A percentile compares a stretch with the other conserved stretches of the same genome.
Conservation (phyloP, 441 rosid species). For the Biscutella laevigata region DNA sequence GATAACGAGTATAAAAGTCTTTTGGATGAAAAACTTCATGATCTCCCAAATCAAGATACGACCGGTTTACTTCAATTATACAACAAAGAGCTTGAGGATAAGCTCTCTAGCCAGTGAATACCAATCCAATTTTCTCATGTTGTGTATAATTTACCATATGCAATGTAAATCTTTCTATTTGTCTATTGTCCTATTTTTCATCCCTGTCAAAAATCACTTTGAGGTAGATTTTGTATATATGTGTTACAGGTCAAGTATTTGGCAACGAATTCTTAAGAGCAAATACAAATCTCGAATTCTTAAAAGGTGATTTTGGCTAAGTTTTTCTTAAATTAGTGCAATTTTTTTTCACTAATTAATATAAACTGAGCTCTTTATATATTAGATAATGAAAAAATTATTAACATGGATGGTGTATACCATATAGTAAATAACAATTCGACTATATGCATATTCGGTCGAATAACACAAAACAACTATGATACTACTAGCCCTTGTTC, state of each 20-base stretch:
- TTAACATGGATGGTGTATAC: conserved; percentile 10
- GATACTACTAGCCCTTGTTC: conserved; percentile 25
- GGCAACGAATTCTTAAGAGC: no score
- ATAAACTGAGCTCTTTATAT: not conserved
- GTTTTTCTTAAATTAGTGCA: conserved; percentile 1
- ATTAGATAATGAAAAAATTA: not conserved
- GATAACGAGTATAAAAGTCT: conserved; percentile 52
- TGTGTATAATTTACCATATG: no score
- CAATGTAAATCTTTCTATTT: no score
- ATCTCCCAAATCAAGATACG: conserved; percentile 27
- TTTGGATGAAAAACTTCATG: conserved; percentile 57
- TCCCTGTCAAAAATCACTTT: no score
- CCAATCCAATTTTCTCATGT: conserved; percentile 8
- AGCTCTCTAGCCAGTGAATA: conserved; percentile 22
- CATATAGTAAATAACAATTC: no score
- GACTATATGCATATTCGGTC: not conserved
- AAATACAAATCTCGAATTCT: not conserved
- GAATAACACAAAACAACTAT: conserved; percentile 15
- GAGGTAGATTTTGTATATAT: no score
- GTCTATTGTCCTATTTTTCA: no score
- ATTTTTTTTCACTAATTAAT: conserved; percentile 4
- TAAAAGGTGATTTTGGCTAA: not conserved
- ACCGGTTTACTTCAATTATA: conserved; percentile 49
- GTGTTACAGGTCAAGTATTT: no score
- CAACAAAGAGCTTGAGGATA: conserved; percentile 42